Base-by-base conservation (phyloP, 208 protist species). In the Kentomonas sorsogonicus region DNA sequence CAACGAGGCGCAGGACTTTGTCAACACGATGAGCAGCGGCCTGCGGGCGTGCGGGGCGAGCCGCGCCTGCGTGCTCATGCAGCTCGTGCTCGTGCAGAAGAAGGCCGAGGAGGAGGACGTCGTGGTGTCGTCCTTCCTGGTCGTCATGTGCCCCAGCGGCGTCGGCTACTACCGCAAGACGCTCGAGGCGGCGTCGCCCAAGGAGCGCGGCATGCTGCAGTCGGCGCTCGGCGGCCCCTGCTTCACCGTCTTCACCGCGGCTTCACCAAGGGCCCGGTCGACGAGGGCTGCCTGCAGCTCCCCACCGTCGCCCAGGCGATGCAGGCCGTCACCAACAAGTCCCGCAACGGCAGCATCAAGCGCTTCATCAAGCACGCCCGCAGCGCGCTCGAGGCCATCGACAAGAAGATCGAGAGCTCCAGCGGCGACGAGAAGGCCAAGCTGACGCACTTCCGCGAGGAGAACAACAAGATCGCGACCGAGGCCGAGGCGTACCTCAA, bases 81-180 rank as follows among this genome's bases (percentile, higher is more conserved):
- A 72, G 54, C 58, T 83, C 29, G 30, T 78, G 30, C 66, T 74
- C 58, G 47, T 67, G 31, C 52, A 51, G 16, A 31, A 40, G 7
- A 63, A 66, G 60, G 27, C 56, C 23, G 67, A 56, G 30, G 53
- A 67, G 23, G 41, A 64, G 38, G 76, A 88, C 33, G 81, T 88
- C 3, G 25, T 72, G 9, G 30, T 88, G 18, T 74, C 45, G 41
- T 75, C 69, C 30, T 29, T 85, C 9, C 57, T 89, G 26, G 43
- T 39, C 16, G 27, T 62, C 30, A 63, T 75, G 54, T 53, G 63
- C n/a, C 74, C 33, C 47, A 57, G 48, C 47, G 41, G 33, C 22
- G 51, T 79, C 36, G 64, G 67, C 15, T 52, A 77, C 20, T 46
- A 53, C 16, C 54, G 54, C 13, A 68, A 63, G 48, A 41, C 63